Percentiles rank a stretch among this genome's conserved stretches.
Conservation (phyloP, 345 rosid species). For the Pseudoturritis turrita region DNA sequence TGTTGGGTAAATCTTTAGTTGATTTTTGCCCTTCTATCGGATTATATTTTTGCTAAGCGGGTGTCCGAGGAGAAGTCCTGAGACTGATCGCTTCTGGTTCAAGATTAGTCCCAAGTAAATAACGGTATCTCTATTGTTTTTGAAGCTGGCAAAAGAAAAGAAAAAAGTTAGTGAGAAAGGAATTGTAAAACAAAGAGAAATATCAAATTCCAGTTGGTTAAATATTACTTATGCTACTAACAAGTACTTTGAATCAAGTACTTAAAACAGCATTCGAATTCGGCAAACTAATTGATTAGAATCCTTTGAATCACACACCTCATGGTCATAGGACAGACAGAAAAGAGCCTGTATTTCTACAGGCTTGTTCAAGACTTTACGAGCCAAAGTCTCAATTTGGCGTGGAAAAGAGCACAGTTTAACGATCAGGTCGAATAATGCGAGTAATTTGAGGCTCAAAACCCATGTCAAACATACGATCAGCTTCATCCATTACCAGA, state of each 20-base stretch:
- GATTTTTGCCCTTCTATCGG: not conserved
- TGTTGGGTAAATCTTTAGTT: not conserved
- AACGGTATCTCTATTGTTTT: not conserved
- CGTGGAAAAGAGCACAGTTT: conserved; percentile 88
- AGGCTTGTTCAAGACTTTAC: conserved; percentile 69
- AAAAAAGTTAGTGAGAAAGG: not conserved
- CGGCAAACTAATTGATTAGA: not conserved
- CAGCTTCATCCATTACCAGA: conserved; percentile 90
- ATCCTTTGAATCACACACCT: conserved; percentile 34
- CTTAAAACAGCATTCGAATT: not conserved
- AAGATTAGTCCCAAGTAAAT: not conserved
- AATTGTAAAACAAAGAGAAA: not conserved
- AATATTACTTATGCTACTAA: not conserved
- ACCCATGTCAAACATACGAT: conserved; percentile 93
- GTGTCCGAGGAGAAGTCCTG: not conserved
- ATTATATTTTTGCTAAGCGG: not conserved
- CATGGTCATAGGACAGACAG: conserved; percentile 52
- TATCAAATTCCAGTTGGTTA: not conserved
- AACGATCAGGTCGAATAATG: conserved; percentile 74
- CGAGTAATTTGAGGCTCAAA: conserved; percentile 85
- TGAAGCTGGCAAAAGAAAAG: not conserved
- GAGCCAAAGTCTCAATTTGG: conserved; percentile 82
- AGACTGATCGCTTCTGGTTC: not conserved
- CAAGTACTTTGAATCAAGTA: not conserved
- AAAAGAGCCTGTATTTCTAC: conserved; percentile 74